Percentiles rank a stretch among this genome's conserved stretches.
Evolutionary conservation across 768 basidiomycete genomes (phyloP).

Genomic region (Mycena filopes): DNA sequence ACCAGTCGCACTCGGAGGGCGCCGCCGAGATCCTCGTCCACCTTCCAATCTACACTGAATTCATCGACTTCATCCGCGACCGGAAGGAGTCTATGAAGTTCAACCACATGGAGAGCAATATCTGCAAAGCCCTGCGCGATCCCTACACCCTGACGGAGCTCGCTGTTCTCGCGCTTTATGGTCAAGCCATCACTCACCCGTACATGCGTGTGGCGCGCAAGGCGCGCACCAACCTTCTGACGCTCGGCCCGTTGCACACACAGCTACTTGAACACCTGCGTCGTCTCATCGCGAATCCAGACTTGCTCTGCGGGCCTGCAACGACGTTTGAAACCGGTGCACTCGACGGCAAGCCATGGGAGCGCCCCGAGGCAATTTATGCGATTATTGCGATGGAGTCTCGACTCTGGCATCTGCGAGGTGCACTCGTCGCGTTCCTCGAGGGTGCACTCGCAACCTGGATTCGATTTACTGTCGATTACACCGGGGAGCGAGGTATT

Average conservation of each 20-base stretch:
- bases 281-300: background rate
- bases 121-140: constrained; percentile 15
- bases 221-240: background rate
- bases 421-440: constrained; percentile 11
- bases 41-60: constrained; percentile 27
- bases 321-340: background rate
- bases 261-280: background rate
- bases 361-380: constrained; percentile 19
- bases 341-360: constrained; percentile 21
- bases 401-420: constrained; percentile 14
- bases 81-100: constrained; percentile 34
- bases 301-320: constrained; percentile 1
- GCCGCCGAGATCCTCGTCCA: constrained; percentile 37
- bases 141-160: constrained; percentile 26
- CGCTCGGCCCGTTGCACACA: background rate
- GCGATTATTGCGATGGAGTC: background rate
- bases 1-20: constrained; percentile 41
- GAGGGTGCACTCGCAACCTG: constrained; percentile 23
- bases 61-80: constrained; percentile 36
- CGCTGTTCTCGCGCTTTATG: constrained; percentile 21
- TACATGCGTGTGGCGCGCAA: background rate
- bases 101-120: constrained; percentile 39
- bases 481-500: constrained; percentile 24
- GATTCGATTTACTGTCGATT: constrained; percentile 20
- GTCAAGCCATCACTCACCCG: constrained; percentile 17